Percentiles rank a stretch among this genome's conserved stretches.
These are phyloP conservation scores for Suillus alpinus DNA, from an alignment of 768 basidiomycete species.

Conservation along the genomic window DNA sequence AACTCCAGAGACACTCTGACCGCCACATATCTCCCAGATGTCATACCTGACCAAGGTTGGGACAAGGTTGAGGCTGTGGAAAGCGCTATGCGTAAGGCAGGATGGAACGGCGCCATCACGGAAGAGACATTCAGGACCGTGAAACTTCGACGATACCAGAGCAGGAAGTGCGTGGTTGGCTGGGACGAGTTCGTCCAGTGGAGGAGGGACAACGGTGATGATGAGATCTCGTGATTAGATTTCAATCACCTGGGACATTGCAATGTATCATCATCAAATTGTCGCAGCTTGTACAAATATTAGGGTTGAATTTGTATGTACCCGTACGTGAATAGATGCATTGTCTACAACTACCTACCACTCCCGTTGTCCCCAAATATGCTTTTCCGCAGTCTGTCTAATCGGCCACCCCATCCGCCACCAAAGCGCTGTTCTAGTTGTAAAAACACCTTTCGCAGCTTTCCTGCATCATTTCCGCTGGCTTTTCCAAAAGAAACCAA, in stretches of 20 bases:
- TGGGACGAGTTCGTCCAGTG: constrained; percentile 81
- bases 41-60: constrained; percentile 94
- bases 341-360: not conserved
- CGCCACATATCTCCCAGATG: constrained; percentile 92
- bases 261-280: constrained; percentile 9
- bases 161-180: constrained; percentile 57
- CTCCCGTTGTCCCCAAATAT: constrained; percentile 26
- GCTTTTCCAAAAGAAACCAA: constrained; percentile 61
- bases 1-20: constrained; percentile 61
- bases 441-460: constrained; percentile 56
- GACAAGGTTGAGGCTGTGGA: constrained; percentile 85
- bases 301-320: constrained; percentile 8
- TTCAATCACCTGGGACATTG: not conserved
- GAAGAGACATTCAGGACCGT: constrained; percentile 78
- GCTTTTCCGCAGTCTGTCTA: constrained; percentile 41
- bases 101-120: constrained; percentile 78
- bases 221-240: constrained; percentile 21
- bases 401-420: constrained; percentile 40
- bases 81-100: constrained; percentile 91
- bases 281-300: constrained; percentile 9
- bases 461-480: constrained; percentile 47
- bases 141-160: constrained; percentile 80
- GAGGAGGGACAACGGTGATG: constrained; percentile 52
- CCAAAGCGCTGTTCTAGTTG: constrained; percentile 56
- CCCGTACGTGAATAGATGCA: constrained; percentile 2